Percentiles rank a stretch among this genome's conserved stretches.
These are phyloP conservation scores for Albizia julibrissin DNA, from an alignment of 306 rosid genomes.

Conservation along the genomic window DNA sequence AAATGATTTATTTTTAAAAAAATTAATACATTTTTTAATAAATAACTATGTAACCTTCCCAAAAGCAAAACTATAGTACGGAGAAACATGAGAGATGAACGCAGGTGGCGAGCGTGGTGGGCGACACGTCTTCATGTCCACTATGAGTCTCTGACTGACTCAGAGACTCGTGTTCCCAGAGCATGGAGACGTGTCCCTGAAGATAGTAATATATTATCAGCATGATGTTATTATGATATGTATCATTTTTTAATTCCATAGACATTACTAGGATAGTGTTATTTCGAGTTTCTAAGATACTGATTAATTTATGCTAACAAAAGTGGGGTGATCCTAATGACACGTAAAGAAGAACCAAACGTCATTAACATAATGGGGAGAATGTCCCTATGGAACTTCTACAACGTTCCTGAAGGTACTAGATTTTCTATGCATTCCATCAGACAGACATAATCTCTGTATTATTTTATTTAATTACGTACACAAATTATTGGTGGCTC, in stretches of 20 bases:
- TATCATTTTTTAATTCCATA: not conserved
- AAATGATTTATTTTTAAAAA: too few relatives aligned
- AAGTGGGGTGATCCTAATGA: not conserved
- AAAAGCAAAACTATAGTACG: not conserved
- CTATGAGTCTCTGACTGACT: not conserved
- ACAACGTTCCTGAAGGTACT: slow-evolving; percentile 32
- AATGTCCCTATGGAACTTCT: slow-evolving; percentile 17
- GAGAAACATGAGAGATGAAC: not conserved
- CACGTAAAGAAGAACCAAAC: not conserved
- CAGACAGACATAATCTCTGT: not conserved
- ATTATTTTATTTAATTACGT: not conserved
- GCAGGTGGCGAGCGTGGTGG: not conserved
- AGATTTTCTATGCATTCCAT: not conserved
- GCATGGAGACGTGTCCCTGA: not conserved
- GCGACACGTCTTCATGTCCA: not conserved
- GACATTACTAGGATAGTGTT: not conserved
- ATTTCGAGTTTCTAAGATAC: slow-evolving; percentile 7
- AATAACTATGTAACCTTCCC: too few relatives aligned
- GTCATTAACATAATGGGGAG: not conserved
- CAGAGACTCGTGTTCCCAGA: not conserved
- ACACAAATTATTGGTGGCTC: slow-evolving; percentile 22
- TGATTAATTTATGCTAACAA: not conserved
- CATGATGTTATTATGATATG: not conserved
- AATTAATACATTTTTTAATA: too few relatives aligned
- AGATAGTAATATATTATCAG: not conserved